Conservation (phyloP, 1,139 yeast species). For the Fermentozyma sake region DNA sequence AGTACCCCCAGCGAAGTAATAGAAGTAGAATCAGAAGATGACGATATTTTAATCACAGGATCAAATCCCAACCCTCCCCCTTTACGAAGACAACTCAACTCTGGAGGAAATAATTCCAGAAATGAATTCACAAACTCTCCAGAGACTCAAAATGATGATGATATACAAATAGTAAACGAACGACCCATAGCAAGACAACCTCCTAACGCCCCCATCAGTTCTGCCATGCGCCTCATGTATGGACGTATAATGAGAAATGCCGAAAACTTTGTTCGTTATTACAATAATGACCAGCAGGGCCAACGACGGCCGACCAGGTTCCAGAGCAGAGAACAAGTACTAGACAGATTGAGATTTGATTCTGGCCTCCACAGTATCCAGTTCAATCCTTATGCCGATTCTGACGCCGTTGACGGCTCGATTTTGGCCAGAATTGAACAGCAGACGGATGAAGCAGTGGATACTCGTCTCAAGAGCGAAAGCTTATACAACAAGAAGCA, state of each 20-base stretch:
- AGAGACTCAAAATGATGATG: constrained; percentile 20
- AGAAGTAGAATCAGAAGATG: constrained; percentile 6
- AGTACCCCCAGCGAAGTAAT: constrained; percentile 1
- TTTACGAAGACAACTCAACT: constrained; percentile 1
- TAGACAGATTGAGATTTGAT: too few relatives aligned
- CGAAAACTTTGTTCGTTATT: constrained; percentile 1
- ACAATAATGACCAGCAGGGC: neutral
- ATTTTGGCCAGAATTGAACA: constrained; percentile 41
- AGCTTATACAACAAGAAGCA: constrained; percentile 26
- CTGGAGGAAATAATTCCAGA: constrained; percentile 1
- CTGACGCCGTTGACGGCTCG: constrained; percentile 20
- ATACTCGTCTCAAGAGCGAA: constrained; percentile 30
- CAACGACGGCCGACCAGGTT: neutral
- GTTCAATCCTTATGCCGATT: too few relatives aligned
- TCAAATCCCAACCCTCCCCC: constrained; percentile 9
- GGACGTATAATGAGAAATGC: too few relatives aligned
- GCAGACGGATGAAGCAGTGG: constrained; percentile 36
- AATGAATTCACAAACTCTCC: too few relatives aligned
- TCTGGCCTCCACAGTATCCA: too few relatives aligned
- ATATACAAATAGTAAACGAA: constrained; percentile 23
- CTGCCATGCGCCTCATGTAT: too few relatives aligned
- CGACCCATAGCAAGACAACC: constrained; percentile 11
- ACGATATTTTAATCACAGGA: constrained; percentile 18
- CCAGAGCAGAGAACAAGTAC: neutral
- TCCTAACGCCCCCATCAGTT: constrained; percentile 3